A percentile compares a stretch with the other conserved stretches of the same genome.
Conservation (phyloP, 1,284 basidiomycete species). For the Moesziomyces globuligerus region DNA sequence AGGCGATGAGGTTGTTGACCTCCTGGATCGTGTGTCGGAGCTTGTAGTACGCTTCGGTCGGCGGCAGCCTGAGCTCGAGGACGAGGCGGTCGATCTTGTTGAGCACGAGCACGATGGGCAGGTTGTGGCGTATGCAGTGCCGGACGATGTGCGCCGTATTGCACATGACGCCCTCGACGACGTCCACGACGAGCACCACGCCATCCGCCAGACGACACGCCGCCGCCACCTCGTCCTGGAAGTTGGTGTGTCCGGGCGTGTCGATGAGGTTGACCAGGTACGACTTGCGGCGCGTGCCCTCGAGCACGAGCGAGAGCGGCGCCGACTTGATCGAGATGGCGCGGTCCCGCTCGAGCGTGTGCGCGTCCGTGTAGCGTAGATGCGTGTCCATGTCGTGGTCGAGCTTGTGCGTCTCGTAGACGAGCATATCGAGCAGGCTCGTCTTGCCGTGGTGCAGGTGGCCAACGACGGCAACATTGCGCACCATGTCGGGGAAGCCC, state of each 20-base stretch:
- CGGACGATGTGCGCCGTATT: slow-evolving; percentile 58
- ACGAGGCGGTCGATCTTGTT: slow-evolving; percentile 99
- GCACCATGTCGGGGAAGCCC: slow-evolving; percentile 90
- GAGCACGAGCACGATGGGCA: slow-evolving; percentile 91
- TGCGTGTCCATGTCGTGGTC: slow-evolving; percentile 68
- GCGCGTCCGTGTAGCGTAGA: slow-evolving; percentile 93
- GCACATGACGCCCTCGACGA: slow-evolving; percentile 65
- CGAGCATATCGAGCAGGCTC: slow-evolving; percentile 92
- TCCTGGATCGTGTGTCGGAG: slow-evolving; percentile 99
- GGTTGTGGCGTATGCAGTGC: slow-evolving; percentile 69
- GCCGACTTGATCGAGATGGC: slow-evolving; percentile 95
- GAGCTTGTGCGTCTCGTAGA: slow-evolving; percentile 95
- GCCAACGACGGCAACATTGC: slow-evolving; percentile 72
- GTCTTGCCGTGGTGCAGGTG: slow-evolving; percentile 99
- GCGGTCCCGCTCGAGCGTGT: slow-evolving; percentile 85
- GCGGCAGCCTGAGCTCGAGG: slow-evolving; percentile 93
- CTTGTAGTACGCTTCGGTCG: slow-evolving; percentile 96
- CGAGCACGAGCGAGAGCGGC: slow-evolving; percentile 91
- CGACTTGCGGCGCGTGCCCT: slow-evolving; percentile 89
- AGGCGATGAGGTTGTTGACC: slow-evolving; percentile 82
- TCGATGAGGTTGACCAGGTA: slow-evolving; percentile 93
- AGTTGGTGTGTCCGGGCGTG: slow-evolving; percentile 98
- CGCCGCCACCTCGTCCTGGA: slow-evolving; percentile 89
- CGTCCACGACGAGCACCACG: slow-evolving; percentile 78
- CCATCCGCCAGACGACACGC: slow-evolving; percentile 91